These are phyloP conservation scores for Cokeromyces recurvatus DNA, from an alignment of 371 early-diverging fungal genomes.

Conservation along the genomic window DNA sequence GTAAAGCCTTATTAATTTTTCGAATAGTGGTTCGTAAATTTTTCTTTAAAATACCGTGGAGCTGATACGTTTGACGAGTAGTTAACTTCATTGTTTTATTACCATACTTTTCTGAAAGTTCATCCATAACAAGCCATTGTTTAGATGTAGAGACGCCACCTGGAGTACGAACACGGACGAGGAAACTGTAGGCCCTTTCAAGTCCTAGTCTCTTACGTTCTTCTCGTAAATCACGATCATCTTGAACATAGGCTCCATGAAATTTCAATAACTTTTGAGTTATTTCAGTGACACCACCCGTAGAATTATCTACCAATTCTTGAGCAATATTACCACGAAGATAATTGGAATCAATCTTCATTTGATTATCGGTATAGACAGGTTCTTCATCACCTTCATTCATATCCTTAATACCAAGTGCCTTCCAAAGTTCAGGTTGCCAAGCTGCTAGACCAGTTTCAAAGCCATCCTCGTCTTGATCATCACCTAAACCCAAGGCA, in stretches of 20 bases:
- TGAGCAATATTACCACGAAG: constrained; percentile 85
- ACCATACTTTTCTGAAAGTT: constrained; percentile 70
- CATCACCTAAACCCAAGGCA: constrained; percentile 75
- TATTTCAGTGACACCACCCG: constrained; percentile 76
- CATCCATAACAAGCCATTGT: constrained; percentile 89
- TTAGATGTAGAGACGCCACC: constrained; percentile 81
- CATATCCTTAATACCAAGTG: constrained; percentile 49
- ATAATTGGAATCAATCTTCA: constrained; percentile 83
- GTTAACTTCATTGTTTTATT: constrained; percentile 87
- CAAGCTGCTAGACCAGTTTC: constrained; percentile 73
- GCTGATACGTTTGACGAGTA: constrained; percentile 90
- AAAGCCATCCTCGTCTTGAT: constrained; percentile 86
- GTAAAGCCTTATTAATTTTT: constrained; percentile 76
- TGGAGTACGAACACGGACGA: constrained; percentile 88
- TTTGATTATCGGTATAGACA: constrained; percentile 75
- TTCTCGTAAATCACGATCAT: no score
- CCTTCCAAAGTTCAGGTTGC: constrained; percentile 74
- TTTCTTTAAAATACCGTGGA: constrained; percentile 88
- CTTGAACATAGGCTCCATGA: constrained; percentile 93
- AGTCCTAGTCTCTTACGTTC: constrained; percentile 73
- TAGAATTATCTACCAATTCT: constrained; percentile 72
- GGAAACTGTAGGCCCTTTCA: constrained; percentile 86
- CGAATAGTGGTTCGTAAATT: constrained; percentile 80
- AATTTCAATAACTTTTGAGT: constrained; percentile 88
- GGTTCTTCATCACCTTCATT: constrained; percentile 61